Percentiles rank a stretch among this genome's conserved stretches.
These are phyloP conservation scores for Teratosphaeria gauchensis DNA, from an alignment of 2,329 filamentous ascomycete species.

Conservation along the genomic window DNA sequence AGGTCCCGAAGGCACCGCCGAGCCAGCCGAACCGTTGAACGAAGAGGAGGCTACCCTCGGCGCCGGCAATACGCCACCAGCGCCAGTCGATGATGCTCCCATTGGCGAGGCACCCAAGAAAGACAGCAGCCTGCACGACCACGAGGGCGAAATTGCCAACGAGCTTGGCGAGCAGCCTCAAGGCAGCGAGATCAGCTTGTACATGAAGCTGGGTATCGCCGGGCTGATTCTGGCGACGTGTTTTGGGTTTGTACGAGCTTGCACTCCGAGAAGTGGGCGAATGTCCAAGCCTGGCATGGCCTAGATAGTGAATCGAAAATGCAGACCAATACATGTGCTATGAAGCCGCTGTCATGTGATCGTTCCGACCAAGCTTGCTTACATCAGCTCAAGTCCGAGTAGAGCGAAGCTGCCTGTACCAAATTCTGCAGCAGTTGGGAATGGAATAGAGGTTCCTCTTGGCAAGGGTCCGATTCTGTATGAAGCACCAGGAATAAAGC, in stretches of 20 bases:
- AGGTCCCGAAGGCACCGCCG: slow-evolving; percentile 38
- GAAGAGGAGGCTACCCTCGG: slow-evolving; percentile 27
- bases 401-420: too few relatives aligned
- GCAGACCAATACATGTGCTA: background rate
- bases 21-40: slow-evolving; percentile 30
- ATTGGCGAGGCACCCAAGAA: slow-evolving; percentile 11
- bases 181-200: slow-evolving; percentile 30
- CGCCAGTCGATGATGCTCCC: slow-evolving; percentile 4
- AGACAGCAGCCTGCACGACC: slow-evolving; percentile 7
- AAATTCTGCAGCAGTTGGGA: too few relatives aligned
- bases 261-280: slow-evolving; percentile 8
- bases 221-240: slow-evolving; percentile 35
- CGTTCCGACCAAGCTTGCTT: too few relatives aligned
- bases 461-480: too few relatives aligned
- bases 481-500: too few relatives aligned
- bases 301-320: background rate
- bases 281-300: slow-evolving; percentile 10
- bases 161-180: slow-evolving; percentile 8
- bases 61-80: slow-evolving; percentile 1
- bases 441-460: too few relatives aligned
- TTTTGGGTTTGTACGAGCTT: slow-evolving; percentile 16
- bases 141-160: slow-evolving; percentile 9
- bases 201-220: slow-evolving; percentile 37
- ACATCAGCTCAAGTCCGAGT: too few relatives aligned
- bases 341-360: background rate